These are phyloP conservation scores for Trypanosoma brucei DNA, from an alignment of 208 protist genomes.

Conservation along the genomic window DNA sequence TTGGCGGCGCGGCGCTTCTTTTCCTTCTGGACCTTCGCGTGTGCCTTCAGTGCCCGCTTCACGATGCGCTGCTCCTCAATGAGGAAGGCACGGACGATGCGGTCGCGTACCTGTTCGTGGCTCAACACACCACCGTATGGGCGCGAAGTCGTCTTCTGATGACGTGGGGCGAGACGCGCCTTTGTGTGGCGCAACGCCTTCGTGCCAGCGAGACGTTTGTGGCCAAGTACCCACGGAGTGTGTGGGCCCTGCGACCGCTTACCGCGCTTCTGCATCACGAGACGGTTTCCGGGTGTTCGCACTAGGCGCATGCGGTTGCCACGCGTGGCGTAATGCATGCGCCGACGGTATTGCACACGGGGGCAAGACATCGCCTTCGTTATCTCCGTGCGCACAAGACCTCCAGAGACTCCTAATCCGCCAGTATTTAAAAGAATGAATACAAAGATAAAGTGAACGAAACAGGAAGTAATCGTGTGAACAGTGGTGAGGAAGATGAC, in stretches of 20 bases:
- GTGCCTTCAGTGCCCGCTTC: conserved; percentile 85
- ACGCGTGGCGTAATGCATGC: conserved; percentile 75
- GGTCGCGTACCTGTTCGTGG: conserved; percentile 92
- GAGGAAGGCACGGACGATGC: conserved; percentile 98
- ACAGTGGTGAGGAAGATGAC: background rate
- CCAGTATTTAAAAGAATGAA: background rate
- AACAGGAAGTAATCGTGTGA: background rate
- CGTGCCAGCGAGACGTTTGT: conserved; percentile 88
- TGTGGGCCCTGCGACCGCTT: conserved; percentile 93
- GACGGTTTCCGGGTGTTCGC: conserved; percentile 88
- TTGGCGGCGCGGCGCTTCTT: conserved; percentile 68
- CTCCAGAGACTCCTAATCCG: background rate
- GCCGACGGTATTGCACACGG: conserved; percentile 73
- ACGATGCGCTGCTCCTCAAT: conserved; percentile 99
- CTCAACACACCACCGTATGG: conserved; percentile 97
- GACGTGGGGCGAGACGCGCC: conserved; percentile 75
- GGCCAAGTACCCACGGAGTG: conserved; percentile 90
- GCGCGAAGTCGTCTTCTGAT: conserved; percentile 94
- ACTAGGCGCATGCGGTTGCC: conserved; percentile 81
- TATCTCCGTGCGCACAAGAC: conserved; percentile 6
- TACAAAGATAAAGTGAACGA: conserved; percentile 7
- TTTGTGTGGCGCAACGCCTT: conserved; percentile 91
- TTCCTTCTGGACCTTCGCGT: conserved; percentile 59
- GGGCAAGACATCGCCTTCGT: conserved; percentile 42
- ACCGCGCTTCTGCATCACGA: conserved; percentile 92